Percentiles rank a stretch among this genome's conserved stretches.
Evolutionary conservation across 2,329 filamentous ascomycete species (phyloP).

Genomic region (Ascochyta rabiei): DNA sequence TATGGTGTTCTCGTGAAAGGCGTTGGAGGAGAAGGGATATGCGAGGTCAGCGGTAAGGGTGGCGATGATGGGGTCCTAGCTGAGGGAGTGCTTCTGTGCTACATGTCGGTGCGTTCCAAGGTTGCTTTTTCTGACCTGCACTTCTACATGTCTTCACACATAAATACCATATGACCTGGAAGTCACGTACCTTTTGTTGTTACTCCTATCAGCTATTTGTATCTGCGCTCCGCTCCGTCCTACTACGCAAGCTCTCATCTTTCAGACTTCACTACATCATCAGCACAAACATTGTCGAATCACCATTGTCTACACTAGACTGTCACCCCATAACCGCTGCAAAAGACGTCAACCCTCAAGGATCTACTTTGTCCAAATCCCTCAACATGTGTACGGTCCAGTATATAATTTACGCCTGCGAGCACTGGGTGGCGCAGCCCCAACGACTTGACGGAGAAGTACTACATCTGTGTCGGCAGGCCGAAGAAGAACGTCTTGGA

Average conservation of each 20-base stretch:
- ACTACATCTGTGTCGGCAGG: slow-evolving; percentile 36
- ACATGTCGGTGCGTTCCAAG: slow-evolving; percentile 16
- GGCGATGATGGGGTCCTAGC: not conserved
- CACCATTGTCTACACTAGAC: not conserved
- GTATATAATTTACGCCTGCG: slow-evolving; percentile 41
- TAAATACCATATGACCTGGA: slow-evolving; percentile 1
- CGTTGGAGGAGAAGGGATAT: slow-evolving; percentile 14
- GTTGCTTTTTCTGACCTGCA: slow-evolving; percentile 5
- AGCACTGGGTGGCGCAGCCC: slow-evolving; percentile 42
- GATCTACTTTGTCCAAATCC: not conserved
- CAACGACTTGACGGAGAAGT: slow-evolving; percentile 34
- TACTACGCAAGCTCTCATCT: not conserved
- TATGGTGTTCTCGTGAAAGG: slow-evolving; percentile 2
- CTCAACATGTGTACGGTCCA: slow-evolving; percentile 40
- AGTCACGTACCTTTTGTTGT: not conserved
- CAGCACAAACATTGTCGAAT: not conserved
- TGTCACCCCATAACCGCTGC: too few relatives aligned
- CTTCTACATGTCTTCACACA: slow-evolving; percentile 4
- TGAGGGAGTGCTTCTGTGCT: slow-evolving; percentile 7
- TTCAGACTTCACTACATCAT: not conserved
- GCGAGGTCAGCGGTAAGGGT: slow-evolving; percentile 16
- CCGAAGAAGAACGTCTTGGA: slow-evolving; percentile 35
- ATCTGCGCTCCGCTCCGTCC: not conserved
- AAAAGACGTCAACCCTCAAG: not conserved
- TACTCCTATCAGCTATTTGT: not conserved